phyloP scores from a whole-genome alignment of 2,329 filamentous ascomycete species.

The Pezicula rhizophila region DNA sequence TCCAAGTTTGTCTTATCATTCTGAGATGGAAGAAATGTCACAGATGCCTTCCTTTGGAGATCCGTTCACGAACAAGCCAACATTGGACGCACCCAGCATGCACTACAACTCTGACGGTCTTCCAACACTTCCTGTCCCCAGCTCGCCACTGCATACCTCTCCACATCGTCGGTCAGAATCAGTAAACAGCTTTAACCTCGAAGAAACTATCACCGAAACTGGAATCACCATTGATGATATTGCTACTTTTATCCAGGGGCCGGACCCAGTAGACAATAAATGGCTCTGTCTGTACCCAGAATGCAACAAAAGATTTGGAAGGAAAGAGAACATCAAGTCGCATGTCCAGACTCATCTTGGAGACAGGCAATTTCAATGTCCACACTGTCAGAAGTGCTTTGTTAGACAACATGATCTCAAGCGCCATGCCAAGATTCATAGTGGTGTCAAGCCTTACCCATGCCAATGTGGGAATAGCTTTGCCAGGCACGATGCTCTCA shows the following conservation, averaged over 20 bases:
- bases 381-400: slow-evolving; percentile 90
- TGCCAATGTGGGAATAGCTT: slow-evolving; percentile 94
- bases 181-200: slow-evolving; percentile 53
- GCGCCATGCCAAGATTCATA: slow-evolving; percentile 95
- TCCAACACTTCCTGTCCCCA: slow-evolving; percentile 8
- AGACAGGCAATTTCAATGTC: slow-evolving; percentile 91
- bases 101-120: slow-evolving; percentile 16
- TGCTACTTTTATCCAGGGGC: slow-evolving; percentile 65
- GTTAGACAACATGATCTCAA: slow-evolving; percentile 96
- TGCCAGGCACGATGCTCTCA: slow-evolving; percentile 89
- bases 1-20: slow-evolving; percentile 42
- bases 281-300: slow-evolving; percentile 72
- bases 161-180: slow-evolving; percentile 54
- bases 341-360: slow-evolving; percentile 97
- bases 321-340: slow-evolving; percentile 97
- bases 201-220: slow-evolving; percentile 66
- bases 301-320: slow-evolving; percentile 87
- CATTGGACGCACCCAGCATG: slow-evolving; percentile 26
- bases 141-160: slow-evolving; percentile 16
- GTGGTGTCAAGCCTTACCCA: slow-evolving; percentile 88
- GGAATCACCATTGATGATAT: slow-evolving; percentile 86
- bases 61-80: slow-evolving; percentile 38
- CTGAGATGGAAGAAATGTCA: slow-evolving; percentile 43
- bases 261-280: slow-evolving; percentile 67
- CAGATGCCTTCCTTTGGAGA: slow-evolving; percentile 37